Evolutionary conservation across 192 early-diverging fungal genomes (phyloP).

Genomic region (Coemansia sp.): DNA sequence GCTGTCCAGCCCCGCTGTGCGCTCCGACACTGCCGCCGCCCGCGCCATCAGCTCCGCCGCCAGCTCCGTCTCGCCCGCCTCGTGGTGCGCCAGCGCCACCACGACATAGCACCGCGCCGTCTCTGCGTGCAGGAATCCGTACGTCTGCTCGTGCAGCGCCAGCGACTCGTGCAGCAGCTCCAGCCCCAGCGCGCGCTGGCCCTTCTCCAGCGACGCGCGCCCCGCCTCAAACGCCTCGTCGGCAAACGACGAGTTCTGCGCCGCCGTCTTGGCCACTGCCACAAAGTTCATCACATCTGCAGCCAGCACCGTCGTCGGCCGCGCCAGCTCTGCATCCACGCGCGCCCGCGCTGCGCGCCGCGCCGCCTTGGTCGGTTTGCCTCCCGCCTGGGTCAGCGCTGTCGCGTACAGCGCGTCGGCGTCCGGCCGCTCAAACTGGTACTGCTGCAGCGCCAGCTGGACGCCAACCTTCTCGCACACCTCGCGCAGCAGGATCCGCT

Average conservation of each 20-base stretch:
- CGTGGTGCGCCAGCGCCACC: conserved; percentile 78
- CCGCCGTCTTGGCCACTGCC: conserved; percentile 33
- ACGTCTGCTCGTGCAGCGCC: conserved; percentile 87
- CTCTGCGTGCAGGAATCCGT: conserved; percentile 86
- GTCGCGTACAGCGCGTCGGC: conserved; percentile 38
- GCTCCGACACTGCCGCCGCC: conserved; percentile 80
- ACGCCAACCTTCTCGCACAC: conserved; percentile 80
- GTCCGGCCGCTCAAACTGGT: conserved; percentile 58
- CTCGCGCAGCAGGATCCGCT: conserved; percentile 71
- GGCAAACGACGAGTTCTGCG: conserved; percentile 64
- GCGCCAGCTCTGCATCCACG: conserved; percentile 17
- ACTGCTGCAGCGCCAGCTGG: conserved; percentile 77
- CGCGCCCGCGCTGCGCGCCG: conserved; percentile 57
- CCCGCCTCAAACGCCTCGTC: conserved; percentile 90
- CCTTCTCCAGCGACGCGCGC: conserved; percentile 68
- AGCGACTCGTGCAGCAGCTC: conserved; percentile 82
- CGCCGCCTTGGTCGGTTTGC: conserved; percentile 53
- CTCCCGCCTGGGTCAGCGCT: conserved; percentile 6
- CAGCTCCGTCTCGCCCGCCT: conserved; percentile 65
- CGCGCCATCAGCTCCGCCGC: conserved; percentile 61
- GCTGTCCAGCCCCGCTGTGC: conserved; percentile 80
- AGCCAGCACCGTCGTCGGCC: conserved; percentile 19
- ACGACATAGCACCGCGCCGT: conserved; percentile 80
- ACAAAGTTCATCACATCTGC: conserved; percentile 38
- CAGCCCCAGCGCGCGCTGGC: conserved; percentile 71